Evolutionary conservation across 2,329 filamentous ascomycete genomes (phyloP), one percentile per base, ranked within the genome.

Genomic region (Paracorniculantispora psalliotae): DNA sequence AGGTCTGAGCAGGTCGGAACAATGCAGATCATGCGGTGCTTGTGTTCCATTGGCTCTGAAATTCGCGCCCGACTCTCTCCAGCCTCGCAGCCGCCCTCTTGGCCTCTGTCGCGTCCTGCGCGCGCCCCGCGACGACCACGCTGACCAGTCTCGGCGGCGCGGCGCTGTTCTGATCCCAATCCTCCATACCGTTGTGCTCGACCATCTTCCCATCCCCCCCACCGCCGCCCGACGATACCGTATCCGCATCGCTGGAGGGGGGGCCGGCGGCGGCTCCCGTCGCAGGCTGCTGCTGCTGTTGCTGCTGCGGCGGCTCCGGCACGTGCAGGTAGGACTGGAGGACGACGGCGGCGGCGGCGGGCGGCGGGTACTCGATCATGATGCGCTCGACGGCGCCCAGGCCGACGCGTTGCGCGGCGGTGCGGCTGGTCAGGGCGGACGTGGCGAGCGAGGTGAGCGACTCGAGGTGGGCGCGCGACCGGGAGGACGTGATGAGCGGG

Each of bases 301-400:
- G 15, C 15, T 6, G 15, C 19, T 9, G 37, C 15, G 23, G 30
- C 33, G 35, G 52, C 69, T 59, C 65, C 67, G 25, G 75, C 74
- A 26, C 33, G 59, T 78, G 75, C 61, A 82, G 68, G 65, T 77
- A 82, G 25, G 77, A 79, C 62, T 79, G 72, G 26, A 78, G 65
- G 47, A 78, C 69, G 51, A 78, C 69, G 63, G 76, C 70, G 35
- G 54, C 54, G 12, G 54, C n/a, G 46, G 54, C 75, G 51, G 71
- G 71, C 41, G 74, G 71, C 2, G 72, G 73, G 67, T 82, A 81
- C 67, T 86, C 83, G 67, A 86, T 78, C 69, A 86, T 80, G 62
- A 86, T 77, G 68, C 83, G 80, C 66, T 81, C 75, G 2, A 82
- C 80, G 7, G 68, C 66, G 63, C 83, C 83, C 46, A 84, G 75